Conservation (phyloP, 441 rosid species). For the Adansonia rubrostipa region DNA sequence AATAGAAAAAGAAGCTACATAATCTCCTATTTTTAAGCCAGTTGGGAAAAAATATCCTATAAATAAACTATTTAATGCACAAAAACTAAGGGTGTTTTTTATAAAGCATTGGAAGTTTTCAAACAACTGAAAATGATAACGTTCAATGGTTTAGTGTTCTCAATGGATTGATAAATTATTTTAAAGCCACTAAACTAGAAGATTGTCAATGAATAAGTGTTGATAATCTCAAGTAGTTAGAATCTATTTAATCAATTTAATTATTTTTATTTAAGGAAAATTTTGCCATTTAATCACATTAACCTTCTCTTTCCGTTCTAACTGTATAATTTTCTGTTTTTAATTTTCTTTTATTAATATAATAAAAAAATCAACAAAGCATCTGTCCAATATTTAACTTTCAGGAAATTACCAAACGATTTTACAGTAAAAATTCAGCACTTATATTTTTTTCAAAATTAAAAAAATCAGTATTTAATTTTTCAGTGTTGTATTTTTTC, state of each 20-base stretch:
- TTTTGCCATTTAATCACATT: neutral
- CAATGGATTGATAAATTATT: neutral
- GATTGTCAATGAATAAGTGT: neutral
- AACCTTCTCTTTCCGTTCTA: neutral
- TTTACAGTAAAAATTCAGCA: neutral
- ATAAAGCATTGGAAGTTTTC: neutral
- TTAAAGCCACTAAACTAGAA: neutral
- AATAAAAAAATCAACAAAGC: neutral
- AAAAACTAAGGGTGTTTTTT: neutral
- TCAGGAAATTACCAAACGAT: neutral
- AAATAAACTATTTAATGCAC: neutral
- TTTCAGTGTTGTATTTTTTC: neutral
- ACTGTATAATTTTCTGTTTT: neutral
- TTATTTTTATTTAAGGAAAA: neutral
- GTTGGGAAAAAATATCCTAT: neutral
- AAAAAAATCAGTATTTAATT: too few relatives aligned
- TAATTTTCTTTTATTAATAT: neutral
- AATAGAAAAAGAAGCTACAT: neutral
- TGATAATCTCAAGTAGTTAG: neutral
- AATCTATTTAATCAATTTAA: neutral
- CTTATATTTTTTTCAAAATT: neutral
- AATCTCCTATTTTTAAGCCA: neutral
- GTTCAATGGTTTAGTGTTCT: neutral
- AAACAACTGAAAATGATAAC: neutral
- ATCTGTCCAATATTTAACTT: neutral